Evolutionary conservation across 1,284 basidiomycete genomes (phyloP).

Genomic region (Leccinum discolor): DNA sequence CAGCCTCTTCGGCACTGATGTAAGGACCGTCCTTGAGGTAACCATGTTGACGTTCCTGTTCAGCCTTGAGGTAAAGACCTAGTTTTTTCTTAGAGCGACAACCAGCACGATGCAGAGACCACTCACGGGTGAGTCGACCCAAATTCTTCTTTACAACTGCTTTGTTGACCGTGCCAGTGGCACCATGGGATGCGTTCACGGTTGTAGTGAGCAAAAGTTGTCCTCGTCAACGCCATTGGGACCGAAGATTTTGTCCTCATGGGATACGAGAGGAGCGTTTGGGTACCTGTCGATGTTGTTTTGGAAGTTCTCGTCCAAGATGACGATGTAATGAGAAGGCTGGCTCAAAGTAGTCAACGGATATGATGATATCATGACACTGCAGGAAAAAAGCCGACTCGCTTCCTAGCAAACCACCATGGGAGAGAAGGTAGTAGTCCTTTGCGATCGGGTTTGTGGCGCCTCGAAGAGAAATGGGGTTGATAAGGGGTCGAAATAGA

Average conservation of each 20-base stretch:
- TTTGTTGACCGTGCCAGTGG: conserved; percentile 90
- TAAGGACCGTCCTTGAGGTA: conserved; percentile 98
- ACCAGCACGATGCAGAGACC: conserved; percentile 1
- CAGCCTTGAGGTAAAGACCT: conserved; percentile 93
- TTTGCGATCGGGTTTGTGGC: conserved; percentile 45
- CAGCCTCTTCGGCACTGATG: conserved; percentile 96
- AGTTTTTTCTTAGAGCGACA: conserved; percentile 11
- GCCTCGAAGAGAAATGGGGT: conserved; percentile 92
- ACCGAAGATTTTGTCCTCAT: conserved; percentile 93
- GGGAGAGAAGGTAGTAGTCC: too few relatives aligned
- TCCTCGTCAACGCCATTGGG: conserved; percentile 84
- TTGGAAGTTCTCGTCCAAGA: too few relatives aligned
- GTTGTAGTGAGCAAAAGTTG: conserved; percentile 90
- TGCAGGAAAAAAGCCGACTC: too few relatives aligned
- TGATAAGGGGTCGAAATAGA: conserved; percentile 99
- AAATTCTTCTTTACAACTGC: conserved; percentile 97
- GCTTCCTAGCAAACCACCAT: too few relatives aligned
- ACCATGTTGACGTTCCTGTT: conserved; percentile 96
- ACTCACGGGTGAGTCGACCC: conserved; percentile 82
- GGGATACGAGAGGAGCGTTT: conserved; percentile 81
- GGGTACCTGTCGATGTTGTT: too few relatives aligned
- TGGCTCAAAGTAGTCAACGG: too few relatives aligned
- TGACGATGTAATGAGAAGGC: too few relatives aligned
- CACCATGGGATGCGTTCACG: conserved; percentile 95
- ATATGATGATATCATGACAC: too few relatives aligned